Base-by-base conservation (phyloP, 495 filamentous ascomycete genomes). In the Lasiosphaeria ovina region DNA sequence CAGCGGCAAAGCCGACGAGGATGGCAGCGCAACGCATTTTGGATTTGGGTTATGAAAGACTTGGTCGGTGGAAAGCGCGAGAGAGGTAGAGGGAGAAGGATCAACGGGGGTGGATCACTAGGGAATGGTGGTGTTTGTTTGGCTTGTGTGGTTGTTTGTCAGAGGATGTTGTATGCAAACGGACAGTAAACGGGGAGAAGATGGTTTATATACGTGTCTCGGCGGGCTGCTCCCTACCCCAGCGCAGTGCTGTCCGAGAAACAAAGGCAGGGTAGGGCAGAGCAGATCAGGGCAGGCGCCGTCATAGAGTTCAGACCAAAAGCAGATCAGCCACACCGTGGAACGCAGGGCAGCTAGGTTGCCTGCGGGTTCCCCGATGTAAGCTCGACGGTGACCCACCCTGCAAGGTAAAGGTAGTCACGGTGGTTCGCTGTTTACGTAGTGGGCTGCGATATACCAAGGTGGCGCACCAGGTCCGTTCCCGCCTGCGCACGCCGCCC, bases 11-110 rank as follows among this genome's bases (percentile, higher is more conserved):
- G 52, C 50, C 65, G 48, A 58, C 53, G 64, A 73, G 17, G 64
- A 69, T 44, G 35, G 61, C 47, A 14, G 69, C 36, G 61, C 36
- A 66, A 60, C 63, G 64, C 67, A 70, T 70, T 1, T 62, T 70
- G 67, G 62, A 4, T 50, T 59, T 51, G 17, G 53, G 31, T 38
- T 31, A 53, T 36, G 45, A 6, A 7, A 31, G 9, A 35, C n/a
- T 44, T 57, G 35, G 14, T 31, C 14, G 49, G 38, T 31, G 17
- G 44, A 9, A 6, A 11, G 12, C 44, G 11, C 2, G 12, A 47
- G 24, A 24, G 24, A 49, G 32, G 16, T n/a, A 11, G 42, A 31
- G 40, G 55, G 32, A 33, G 31, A 44, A 42, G 54, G 54, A 47
- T 2, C n/a, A 42, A 34, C 12, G 52, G 45, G 36, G n/a, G 42